These are phyloP conservation scores for Dimargaris xerosporica DNA, from an alignment of 192 early-diverging fungal genomes.

Conservation along the genomic window DNA sequence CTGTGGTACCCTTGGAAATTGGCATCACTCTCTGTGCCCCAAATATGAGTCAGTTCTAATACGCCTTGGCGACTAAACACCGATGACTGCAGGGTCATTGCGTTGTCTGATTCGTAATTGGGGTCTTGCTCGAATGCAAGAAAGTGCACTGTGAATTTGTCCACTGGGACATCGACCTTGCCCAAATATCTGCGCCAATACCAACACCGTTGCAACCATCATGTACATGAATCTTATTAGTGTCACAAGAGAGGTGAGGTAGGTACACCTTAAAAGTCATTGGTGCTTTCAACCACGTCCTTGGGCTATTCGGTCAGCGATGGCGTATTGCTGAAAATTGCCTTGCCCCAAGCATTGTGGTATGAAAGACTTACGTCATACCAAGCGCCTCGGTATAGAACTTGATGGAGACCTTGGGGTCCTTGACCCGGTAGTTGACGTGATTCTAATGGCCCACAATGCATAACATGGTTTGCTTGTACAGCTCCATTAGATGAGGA, in stretches of 20 bases:
- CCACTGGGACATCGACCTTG: conserved; percentile 17
- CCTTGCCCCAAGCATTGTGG: no score
- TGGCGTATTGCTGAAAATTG: no score
- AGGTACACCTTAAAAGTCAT: no score
- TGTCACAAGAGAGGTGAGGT: no score
- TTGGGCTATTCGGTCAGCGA: no score
- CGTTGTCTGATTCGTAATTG: background rate
- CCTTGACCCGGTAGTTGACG: conserved; percentile 75
- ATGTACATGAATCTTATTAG: no score
- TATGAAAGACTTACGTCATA: conserved; percentile 43
- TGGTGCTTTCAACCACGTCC: no score
- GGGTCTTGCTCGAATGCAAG: conserved; percentile 45
- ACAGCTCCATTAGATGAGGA: no score
- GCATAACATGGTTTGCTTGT: background rate
- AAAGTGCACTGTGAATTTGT: conserved; percentile 56
- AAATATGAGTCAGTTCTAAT: conserved; percentile 75
- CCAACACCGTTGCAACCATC: no score
- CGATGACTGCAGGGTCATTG: conserved; percentile 19
- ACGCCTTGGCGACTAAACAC: conserved; percentile 50
- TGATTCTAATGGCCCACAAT: conserved; percentile 39
- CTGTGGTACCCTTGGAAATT: conserved; percentile 41
- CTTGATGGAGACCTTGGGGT: conserved; percentile 51
- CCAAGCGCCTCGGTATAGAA: conserved; percentile 64
- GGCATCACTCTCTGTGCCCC: conserved; percentile 54
- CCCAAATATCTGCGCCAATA: conserved; percentile 11